Conservation (phyloP, 1,284 basidiomycete genomes). For the Marasmius tenuissimus region DNA sequence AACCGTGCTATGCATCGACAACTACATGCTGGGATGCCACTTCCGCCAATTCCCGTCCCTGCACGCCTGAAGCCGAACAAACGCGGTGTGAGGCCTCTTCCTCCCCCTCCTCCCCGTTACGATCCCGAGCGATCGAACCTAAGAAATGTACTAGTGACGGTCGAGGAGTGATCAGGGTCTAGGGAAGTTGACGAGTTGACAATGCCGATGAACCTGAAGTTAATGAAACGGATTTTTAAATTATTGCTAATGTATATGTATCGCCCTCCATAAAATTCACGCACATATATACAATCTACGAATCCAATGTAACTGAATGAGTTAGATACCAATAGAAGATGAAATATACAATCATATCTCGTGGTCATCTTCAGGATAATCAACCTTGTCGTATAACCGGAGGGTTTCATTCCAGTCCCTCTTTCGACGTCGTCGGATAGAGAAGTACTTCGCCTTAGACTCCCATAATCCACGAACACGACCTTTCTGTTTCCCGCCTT, state of each 20-base stretch:
- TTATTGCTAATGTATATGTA: neutral
- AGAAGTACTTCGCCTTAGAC: constrained; percentile 73
- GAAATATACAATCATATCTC: constrained; percentile 1
- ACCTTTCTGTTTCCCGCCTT: constrained; percentile 66
- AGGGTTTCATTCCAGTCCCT: constrained; percentile 87
- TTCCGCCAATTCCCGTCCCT: neutral
- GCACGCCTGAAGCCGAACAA: neutral
- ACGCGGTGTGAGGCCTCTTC: no score
- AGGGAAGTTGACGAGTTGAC: no score
- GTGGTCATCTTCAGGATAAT: constrained; percentile 58
- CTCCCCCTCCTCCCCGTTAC: no score
- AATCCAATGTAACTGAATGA: neutral
- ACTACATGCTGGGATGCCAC: neutral
- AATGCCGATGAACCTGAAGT: no score
- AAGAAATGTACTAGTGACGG: no score
- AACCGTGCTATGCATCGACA: neutral
- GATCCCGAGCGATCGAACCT: no score
- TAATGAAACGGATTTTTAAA: no score
- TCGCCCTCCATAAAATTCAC: neutral
- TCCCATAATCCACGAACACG: constrained; percentile 66
- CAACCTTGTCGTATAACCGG: constrained; percentile 75
- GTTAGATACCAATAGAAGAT: no score
- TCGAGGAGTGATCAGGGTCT: no score
- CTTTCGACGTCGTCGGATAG: constrained; percentile 73
- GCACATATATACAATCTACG: neutral